phyloP scores from a whole-genome alignment of 2,329 filamentous ascomycete genomes.

The Colletotrichum melonis region DNA sequence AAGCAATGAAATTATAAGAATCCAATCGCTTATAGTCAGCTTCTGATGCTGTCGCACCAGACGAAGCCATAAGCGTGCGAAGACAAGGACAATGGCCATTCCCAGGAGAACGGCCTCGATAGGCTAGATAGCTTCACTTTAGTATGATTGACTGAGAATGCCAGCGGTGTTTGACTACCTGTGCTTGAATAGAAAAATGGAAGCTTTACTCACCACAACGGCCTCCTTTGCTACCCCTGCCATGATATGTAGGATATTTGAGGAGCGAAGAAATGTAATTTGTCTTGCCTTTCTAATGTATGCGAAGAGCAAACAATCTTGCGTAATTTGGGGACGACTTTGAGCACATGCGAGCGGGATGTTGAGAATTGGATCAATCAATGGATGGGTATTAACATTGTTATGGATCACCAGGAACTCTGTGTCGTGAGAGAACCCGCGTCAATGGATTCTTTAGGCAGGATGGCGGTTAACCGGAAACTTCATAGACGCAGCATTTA shows the following conservation, averaged over 20 bases:
- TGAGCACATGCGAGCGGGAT: background rate
- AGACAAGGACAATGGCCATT: slow-evolving; percentile 38
- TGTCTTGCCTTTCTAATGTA: background rate
- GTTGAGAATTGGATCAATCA: background rate
- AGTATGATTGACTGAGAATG: slow-evolving; percentile 14
- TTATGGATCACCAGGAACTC: background rate
- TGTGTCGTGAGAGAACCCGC: background rate
- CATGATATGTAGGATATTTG: slow-evolving; percentile 4
- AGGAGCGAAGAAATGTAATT: background rate
- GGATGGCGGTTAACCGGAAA: background rate
- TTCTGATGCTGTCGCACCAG: slow-evolving; percentile 39
- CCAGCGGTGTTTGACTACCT: background rate
- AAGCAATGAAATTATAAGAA: slow-evolving; percentile 41
- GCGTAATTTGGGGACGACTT: background rate
- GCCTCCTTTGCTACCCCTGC: slow-evolving; percentile 30
- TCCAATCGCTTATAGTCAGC: slow-evolving; percentile 45
- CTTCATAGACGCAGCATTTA: background rate
- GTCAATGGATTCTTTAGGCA: background rate
- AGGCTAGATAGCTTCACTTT: slow-evolving; percentile 35
- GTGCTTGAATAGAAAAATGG: background rate
- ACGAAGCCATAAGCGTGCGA: slow-evolving; percentile 40
- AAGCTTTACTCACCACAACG: slow-evolving; percentile 30
- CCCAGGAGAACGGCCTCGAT: slow-evolving; percentile 42
- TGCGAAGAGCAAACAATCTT: background rate
- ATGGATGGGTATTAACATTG: background rate